phyloP scores from a whole-genome alignment of 78 protist genomes.

The Diacronema lutheri region DNA sequence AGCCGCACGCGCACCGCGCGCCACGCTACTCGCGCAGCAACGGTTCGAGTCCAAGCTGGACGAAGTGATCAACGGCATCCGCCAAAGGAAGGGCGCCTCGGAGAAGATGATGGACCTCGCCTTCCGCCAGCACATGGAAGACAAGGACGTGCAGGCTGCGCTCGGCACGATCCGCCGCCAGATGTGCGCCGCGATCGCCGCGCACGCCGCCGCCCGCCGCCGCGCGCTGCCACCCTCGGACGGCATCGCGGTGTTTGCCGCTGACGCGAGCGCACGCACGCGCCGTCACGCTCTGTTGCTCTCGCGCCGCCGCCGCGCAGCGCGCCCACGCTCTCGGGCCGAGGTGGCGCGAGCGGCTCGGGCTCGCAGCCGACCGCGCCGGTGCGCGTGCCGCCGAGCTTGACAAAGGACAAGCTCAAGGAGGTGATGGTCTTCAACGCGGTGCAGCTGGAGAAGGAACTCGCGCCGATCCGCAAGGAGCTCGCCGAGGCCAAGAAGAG shows the following conservation, averaged over 20 bases:
- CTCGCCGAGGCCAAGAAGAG: neutral
- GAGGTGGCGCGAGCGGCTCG: neutral
- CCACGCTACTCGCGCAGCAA: neutral
- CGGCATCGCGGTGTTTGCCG: too few relatives aligned
- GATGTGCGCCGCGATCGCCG: neutral
- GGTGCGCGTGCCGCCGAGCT: neutral
- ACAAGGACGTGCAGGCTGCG: neutral
- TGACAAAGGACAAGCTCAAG: neutral
- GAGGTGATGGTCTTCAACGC: conserved; percentile 10
- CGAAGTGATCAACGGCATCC: neutral
- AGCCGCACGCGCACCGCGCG: too few relatives aligned
- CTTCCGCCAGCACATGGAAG: neutral
- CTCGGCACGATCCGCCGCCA: neutral
- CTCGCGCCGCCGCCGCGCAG: too few relatives aligned
- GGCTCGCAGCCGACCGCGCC: neutral
- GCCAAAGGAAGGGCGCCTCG: neutral
- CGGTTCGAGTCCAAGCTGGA: conserved; percentile 1
- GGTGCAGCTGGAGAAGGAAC: neutral
- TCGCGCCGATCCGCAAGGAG: neutral
- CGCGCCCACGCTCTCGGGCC: too few relatives aligned
- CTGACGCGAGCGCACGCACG: too few relatives aligned
- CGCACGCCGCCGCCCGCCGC: too few relatives aligned
- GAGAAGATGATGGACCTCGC: conserved; percentile 1
- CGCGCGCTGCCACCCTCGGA: too few relatives aligned
- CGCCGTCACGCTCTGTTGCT: too few relatives aligned